A percentile compares a stretch with the other conserved stretches of the same genome.
Conservation (phyloP, 2,329 filamentous ascomycete species). For the Neopestalotiopsis clavispora region DNA sequence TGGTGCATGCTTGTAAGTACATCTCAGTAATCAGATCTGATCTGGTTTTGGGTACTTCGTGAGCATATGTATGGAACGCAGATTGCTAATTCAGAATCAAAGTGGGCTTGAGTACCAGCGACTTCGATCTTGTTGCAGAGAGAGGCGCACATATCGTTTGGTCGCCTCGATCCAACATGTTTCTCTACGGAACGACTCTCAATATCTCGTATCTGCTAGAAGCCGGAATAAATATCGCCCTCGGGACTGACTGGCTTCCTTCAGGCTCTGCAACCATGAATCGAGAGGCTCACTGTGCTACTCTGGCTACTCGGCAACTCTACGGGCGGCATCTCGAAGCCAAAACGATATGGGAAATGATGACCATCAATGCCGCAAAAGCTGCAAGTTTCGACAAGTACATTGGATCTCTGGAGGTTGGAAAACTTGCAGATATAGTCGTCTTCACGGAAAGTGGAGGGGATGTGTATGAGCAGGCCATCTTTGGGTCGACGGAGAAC, state of each 20-base stretch:
- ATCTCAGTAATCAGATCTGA: background rate
- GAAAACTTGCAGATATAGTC: slow-evolving; percentile 48
- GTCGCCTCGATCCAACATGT: slow-evolving; percentile 35
- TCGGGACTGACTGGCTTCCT: slow-evolving; percentile 36
- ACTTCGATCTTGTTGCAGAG: slow-evolving; percentile 32
- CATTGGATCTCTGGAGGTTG: slow-evolving; percentile 46
- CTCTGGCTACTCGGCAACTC: slow-evolving; percentile 19
- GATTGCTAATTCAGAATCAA: background rate
- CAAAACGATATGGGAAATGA: slow-evolving; percentile 39
- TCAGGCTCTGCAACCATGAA: slow-evolving; percentile 34
- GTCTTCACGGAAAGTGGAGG: slow-evolving; percentile 38
- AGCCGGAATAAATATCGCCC: slow-evolving; percentile 31
- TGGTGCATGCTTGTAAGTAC: slow-evolving; percentile 29
- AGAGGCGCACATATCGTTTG: slow-evolving; percentile 34
- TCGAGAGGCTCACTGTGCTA: slow-evolving; percentile 30
- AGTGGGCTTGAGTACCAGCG: slow-evolving; percentile 26
- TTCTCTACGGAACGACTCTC: slow-evolving; percentile 34
- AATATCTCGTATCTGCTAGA: slow-evolving; percentile 31
- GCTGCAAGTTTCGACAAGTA: slow-evolving; percentile 43
- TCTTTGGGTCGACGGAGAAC: slow-evolving; percentile 26
- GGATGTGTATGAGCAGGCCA: slow-evolving; percentile 26
- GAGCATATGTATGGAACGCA: background rate
- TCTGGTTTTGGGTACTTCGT: background rate
- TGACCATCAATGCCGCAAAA: slow-evolving; percentile 47
- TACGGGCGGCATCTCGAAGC: slow-evolving; percentile 23